Evolutionary conservation across 768 basidiomycete genomes (phyloP).

Genomic region (Hypholoma fasciculare): DNA sequence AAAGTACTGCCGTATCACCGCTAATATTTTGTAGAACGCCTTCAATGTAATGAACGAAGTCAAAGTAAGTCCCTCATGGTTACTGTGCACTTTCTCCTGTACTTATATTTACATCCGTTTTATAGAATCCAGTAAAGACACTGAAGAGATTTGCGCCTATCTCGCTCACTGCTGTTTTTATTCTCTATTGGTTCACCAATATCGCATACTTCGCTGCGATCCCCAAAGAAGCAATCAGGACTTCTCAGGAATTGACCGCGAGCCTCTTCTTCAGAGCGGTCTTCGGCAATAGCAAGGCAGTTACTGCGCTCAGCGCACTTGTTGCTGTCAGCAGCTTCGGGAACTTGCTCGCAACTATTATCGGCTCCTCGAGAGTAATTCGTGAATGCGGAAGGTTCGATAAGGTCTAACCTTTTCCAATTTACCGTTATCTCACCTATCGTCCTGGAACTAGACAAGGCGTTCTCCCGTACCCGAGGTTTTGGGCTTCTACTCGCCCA

Average conservation of each 20-base stretch:
- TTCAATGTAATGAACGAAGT: constrained; percentile 49
- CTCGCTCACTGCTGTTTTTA: constrained; percentile 45
- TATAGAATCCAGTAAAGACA: constrained; percentile 41
- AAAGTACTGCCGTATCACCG: not conserved
- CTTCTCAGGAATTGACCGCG: constrained; percentile 45
- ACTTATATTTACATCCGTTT: not conserved
- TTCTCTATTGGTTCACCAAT: constrained; percentile 50
- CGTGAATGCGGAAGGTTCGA: constrained; percentile 41
- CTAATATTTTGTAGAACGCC: constrained; percentile 29
- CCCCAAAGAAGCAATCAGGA: constrained; percentile 41
- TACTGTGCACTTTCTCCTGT: not conserved
- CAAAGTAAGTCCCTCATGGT: constrained; percentile 17
- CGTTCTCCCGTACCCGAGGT: constrained; percentile 48
- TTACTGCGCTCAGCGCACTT: constrained; percentile 35
- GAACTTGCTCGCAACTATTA: constrained; percentile 34
- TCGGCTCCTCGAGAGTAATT: constrained; percentile 45
- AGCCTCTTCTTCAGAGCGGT: constrained; percentile 51
- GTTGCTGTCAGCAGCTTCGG: constrained; percentile 41
- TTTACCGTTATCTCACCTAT: not conserved
- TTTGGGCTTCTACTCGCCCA: constrained; percentile 51
- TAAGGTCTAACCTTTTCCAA: not conserved
- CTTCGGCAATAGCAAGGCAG: constrained; percentile 39
- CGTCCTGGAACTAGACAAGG: constrained; percentile 34
- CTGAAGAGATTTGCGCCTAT: constrained; percentile 44
- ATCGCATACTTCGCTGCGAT: constrained; percentile 41